phyloP scores from a whole-genome alignment of 2,329 filamentous ascomycete species.

The Leptographium lundbergii region DNA sequence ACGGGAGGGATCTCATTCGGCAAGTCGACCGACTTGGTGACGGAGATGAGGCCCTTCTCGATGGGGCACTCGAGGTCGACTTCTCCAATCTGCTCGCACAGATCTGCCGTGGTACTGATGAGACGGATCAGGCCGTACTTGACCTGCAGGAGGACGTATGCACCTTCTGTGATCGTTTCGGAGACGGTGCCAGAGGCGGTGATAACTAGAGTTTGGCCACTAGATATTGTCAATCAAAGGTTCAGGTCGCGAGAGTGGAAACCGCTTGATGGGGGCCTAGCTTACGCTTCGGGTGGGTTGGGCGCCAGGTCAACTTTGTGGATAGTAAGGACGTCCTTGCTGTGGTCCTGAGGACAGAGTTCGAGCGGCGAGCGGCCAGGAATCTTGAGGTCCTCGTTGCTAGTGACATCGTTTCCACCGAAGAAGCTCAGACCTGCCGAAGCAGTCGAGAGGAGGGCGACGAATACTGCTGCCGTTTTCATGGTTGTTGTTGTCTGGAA shows the following conservation, averaged over 20 bases:
- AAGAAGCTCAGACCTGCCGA: constrained; percentile 31
- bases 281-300: constrained; percentile 80
- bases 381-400: constrained; percentile 48
- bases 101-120: constrained; percentile 65
- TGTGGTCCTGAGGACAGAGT: constrained; percentile 58
- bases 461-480: constrained; percentile 28
- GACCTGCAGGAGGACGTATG: constrained; percentile 71
- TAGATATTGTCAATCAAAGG: constrained; percentile 22
- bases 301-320: constrained; percentile 68
- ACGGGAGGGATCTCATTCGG: constrained; percentile 82
- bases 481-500: constrained; percentile 15
- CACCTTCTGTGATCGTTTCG: constrained; percentile 61
- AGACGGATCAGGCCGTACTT: constrained; percentile 92
- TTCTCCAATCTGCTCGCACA: constrained; percentile 81
- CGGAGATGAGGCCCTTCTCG: constrained; percentile 57
- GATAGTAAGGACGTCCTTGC: constrained; percentile 60
- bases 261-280: constrained; percentile 13
- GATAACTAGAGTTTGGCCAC: constrained; percentile 68
- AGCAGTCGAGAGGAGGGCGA: constrained; percentile 34
- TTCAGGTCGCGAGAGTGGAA: constrained; percentile 1
- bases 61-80: constrained; percentile 85
- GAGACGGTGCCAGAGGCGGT: constrained; percentile 64
- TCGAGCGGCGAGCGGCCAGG: constrained; percentile 76
- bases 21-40: constrained; percentile 74
- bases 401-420: constrained; percentile 31